These are phyloP conservation scores for Arthrobotrys conoides DNA, from an alignment of 2,329 filamentous ascomycete species.

Conservation along the genomic window DNA sequence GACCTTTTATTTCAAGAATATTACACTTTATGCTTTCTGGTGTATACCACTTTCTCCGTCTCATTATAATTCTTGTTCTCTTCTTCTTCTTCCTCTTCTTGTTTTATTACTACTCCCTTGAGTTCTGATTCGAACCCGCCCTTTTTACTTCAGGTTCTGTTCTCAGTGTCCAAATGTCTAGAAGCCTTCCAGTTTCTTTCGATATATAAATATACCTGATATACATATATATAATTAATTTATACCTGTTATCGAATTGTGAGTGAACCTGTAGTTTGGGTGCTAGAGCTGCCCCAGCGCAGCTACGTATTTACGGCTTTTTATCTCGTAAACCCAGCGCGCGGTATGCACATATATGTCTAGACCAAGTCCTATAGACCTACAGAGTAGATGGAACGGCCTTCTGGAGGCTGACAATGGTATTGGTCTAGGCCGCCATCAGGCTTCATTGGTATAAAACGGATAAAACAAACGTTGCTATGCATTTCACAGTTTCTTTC, in stretches of 20 bases:
- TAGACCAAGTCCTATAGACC: too few species aligned
- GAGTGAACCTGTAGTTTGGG: neutral
- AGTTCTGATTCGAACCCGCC: neutral
- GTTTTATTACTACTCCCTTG: neutral
- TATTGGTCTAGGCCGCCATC: too few species aligned
- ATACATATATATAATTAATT: neutral
- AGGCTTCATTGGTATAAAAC: too few species aligned
- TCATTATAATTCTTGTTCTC: slow-evolving; percentile 27
- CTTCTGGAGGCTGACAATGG: too few species aligned
- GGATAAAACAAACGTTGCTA: slow-evolving; percentile 11
- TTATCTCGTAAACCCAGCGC: too few species aligned
- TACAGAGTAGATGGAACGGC: too few species aligned
- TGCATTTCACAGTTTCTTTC: neutral
- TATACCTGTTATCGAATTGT: neutral
- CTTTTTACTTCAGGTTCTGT: neutral
- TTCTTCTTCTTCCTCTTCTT: slow-evolving; percentile 11
- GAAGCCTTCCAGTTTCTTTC: neutral
- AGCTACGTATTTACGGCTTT: too few species aligned
- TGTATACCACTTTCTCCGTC: slow-evolving; percentile 47
- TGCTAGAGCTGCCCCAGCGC: too few species aligned
- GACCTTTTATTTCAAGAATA: neutral
- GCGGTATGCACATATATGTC: too few species aligned
- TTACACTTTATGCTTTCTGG: slow-evolving; percentile 2
- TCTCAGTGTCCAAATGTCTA: neutral
- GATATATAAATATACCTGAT: neutral